Base-by-base conservation (phyloP, 768 basidiomycete genomes). In the Naganishia kalamii region DNA sequence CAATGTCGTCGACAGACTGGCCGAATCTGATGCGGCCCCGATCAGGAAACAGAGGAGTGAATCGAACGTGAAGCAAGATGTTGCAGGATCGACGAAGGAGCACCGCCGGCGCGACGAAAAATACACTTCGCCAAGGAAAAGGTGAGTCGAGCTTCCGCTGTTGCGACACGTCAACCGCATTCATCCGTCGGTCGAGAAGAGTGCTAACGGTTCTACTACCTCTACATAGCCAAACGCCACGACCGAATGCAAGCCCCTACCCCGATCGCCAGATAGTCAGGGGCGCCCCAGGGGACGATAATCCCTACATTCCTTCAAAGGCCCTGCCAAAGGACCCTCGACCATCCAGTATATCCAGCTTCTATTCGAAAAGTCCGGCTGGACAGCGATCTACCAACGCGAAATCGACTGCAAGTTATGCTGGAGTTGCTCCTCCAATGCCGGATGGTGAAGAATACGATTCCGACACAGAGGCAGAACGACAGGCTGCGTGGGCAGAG, bases 361-460 rank as follows among this genome's bases (percentile, higher is more conserved):
- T 29, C 33, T 2, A 21, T n/a, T 15, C n/a, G 33, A 35, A 6
- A 23, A 19, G 7, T 50, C 25, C 48, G 7, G 25, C 23, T 29
- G 48, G 10, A 19, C 5, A 50, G 4, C 48, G 48, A 8, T 44
- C 43, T 15, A n/a, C 43, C 10, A 5, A 44, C 5, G 43, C 19
- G 43, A 23, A 3, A 25, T 30, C 48, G 7, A 19, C 48, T 6
- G 4, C 29, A 23, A 27, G 11, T 19, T 7, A 6, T 25, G 29
- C 40, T 27, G 15, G 21, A 1, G 21, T 23, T 10, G 51, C 49
- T 32, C 63, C 63, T 11, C 63, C 51, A 2, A 64, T 64, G 63
- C 63, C 63, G 0, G 51, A 52, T 15, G 63, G 63, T 7, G 63
- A 64, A 27, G 63, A 64, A 21, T 64, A 64, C 27, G 63, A 64